Conservation (phyloP, 2,329 filamentous ascomycete species). For the Clonostachys solani region DNA sequence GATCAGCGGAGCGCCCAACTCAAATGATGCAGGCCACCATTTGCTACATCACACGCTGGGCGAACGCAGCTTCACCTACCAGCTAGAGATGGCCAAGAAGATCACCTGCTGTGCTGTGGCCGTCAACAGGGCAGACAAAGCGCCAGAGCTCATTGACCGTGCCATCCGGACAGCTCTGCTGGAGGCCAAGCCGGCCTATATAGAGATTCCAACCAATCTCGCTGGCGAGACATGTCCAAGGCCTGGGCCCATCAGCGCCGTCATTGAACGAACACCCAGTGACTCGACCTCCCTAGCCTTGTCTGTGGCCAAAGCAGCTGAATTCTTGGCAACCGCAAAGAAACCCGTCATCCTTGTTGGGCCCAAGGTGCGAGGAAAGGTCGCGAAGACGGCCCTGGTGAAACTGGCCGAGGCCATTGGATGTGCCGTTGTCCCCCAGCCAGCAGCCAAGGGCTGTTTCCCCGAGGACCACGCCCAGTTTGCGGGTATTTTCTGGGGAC, state of each 20-base stretch:
- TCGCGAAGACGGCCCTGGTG: slow-evolving; percentile 1
- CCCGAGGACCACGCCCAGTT: slow-evolving; percentile 6
- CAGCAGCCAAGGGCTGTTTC: slow-evolving; percentile 5
- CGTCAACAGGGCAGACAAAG: slow-evolving; percentile 14
- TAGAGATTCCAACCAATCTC: slow-evolving; percentile 1
- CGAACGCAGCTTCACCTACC: slow-evolving; percentile 16
- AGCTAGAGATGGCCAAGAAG: slow-evolving; percentile 21
- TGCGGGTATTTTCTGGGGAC: slow-evolving; percentile 6
- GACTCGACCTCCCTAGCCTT: not conserved
- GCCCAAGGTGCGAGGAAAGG: slow-evolving; percentile 3
- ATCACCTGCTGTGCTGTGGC: slow-evolving; percentile 20
- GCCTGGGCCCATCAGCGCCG: not conserved
- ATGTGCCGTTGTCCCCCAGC: slow-evolving; percentile 5
- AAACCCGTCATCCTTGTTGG: slow-evolving; percentile 5
- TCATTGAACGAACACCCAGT: not conserved
- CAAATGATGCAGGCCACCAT: slow-evolving; percentile 5
- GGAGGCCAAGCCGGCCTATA: slow-evolving; percentile 1
- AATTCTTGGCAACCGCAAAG: slow-evolving; percentile 1
- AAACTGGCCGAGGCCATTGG: slow-evolving; percentile 4
- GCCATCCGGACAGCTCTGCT: slow-evolving; percentile 5
- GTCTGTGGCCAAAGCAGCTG: slow-evolving; percentile 1
- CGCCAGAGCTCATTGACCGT: slow-evolving; percentile 9
- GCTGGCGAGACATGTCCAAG: not conserved
- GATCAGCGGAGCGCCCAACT: slow-evolving; percentile 6
- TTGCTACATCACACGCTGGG: slow-evolving; percentile 20